These are phyloP conservation scores for Termitomyces sp. DNA, from an alignment of 768 basidiomycete genomes.

Conservation along the genomic window DNA sequence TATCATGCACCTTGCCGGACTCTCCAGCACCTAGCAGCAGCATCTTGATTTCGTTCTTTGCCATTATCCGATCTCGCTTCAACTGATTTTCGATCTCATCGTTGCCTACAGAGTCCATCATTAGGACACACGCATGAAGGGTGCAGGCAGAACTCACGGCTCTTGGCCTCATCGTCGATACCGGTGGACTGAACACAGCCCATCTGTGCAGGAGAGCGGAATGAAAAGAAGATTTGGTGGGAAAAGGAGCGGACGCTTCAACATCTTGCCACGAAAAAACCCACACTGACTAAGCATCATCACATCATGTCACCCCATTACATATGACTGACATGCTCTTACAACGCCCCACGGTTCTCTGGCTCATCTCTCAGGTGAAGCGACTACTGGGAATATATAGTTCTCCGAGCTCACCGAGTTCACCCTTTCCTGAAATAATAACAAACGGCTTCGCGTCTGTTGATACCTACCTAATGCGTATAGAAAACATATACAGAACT, in stretches of 20 bases:
- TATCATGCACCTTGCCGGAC: conserved; percentile 74
- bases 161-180: conserved; percentile 76
- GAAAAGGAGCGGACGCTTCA: background rate
- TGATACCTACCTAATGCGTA: too few relatives aligned
- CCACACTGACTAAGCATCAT: background rate
- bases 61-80: conserved; percentile 80
- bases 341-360: too few relatives aligned
- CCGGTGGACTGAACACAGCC: conserved; percentile 69
- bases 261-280: background rate
- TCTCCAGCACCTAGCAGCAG: conserved; percentile 92
- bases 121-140: background rate
- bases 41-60: conserved; percentile 97
- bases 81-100: conserved; percentile 93
- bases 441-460: too few relatives aligned
- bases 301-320: too few relatives aligned
- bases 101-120: conserved; percentile 48
- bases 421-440: too few relatives aligned
- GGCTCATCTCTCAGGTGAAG: background rate
- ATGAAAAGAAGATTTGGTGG: background rate
- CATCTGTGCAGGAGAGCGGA: conserved; percentile 30
- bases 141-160: conserved; percentile 45
- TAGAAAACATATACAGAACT: too few relatives aligned
- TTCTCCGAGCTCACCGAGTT: too few relatives aligned
- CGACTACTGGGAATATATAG: too few relatives aligned
- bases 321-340: too few relatives aligned